These are phyloP conservation scores for Chenopodium berlandieri DNA, from an alignment of 148 eudicot species.

Conservation along the genomic window DNA sequence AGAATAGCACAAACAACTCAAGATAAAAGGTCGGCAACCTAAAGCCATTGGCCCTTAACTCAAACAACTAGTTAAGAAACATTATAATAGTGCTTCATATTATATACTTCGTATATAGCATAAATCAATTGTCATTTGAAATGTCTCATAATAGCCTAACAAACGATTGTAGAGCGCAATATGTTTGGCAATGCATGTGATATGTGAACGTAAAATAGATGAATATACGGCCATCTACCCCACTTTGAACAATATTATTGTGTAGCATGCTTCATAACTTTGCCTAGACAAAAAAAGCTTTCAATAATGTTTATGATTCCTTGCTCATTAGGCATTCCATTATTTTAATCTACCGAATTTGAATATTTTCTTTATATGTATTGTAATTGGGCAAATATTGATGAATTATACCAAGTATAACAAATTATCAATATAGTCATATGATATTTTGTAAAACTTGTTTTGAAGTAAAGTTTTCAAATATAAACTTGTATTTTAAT, in stretches of 20 bases:
- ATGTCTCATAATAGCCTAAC: conserved; percentile 16
- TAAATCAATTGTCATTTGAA: conserved; percentile 15
- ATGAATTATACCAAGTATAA: too few relatives aligned
- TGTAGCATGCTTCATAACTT: background rate
- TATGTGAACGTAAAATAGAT: conserved; percentile 2
- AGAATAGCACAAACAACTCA: too few relatives aligned
- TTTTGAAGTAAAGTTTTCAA: too few relatives aligned
- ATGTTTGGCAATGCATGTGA: conserved; percentile 18
- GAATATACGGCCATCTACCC: background rate
- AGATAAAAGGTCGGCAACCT: background rate
- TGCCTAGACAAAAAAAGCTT: background rate
- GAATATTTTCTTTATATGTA: too few relatives aligned
- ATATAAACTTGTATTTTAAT: too few relatives aligned
- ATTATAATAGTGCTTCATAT: background rate
- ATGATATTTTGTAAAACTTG: too few relatives aligned
- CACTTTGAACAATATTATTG: background rate
- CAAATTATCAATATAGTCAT: too few relatives aligned
- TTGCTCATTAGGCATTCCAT: background rate
- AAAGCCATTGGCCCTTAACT: conserved; percentile 3
- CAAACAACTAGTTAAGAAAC: background rate
- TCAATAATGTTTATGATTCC: conserved; percentile 1
- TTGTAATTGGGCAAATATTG: too few relatives aligned
- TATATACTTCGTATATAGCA: background rate
- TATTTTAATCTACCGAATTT: too few relatives aligned
- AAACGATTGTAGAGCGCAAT: conserved; percentile 11